A percentile compares a stretch with the other conserved stretches of the same genome.
Evolutionary conservation across 306 rosid species (phyloP).

Genomic region (Lotus japonicus): DNA sequence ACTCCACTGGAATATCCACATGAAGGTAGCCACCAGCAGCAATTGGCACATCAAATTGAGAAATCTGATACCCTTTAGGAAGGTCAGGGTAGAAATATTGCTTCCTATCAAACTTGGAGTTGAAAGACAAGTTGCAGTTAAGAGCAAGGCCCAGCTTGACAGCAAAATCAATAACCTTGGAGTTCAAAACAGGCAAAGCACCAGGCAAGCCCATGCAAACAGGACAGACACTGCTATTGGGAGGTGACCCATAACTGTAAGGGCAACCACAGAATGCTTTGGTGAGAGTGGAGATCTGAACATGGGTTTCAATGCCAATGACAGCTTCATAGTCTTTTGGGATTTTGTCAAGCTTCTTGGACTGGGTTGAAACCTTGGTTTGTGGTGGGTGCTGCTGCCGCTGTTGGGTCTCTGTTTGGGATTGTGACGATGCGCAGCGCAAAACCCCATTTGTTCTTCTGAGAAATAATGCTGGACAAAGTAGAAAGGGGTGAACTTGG

Average conservation of each 20-base stretch:
- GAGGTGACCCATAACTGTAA: slow-evolving; percentile 68
- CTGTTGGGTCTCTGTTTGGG: no score
- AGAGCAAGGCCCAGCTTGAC: slow-evolving; percentile 80
- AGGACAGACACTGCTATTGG: slow-evolving; percentile 73
- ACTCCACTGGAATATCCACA: slow-evolving; percentile 77
- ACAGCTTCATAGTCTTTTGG: slow-evolving; percentile 67
- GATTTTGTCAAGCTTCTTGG: slow-evolving; percentile 43
- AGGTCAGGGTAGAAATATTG: slow-evolving; percentile 94
- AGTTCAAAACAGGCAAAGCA: slow-evolving; percentile 78
- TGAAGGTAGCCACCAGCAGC: slow-evolving; percentile 69
- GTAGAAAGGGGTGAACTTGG: slow-evolving; percentile 43
- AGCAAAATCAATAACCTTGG: slow-evolving; percentile 69
- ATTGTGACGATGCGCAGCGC: slow-evolving; percentile 46
- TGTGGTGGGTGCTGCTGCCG: no score
- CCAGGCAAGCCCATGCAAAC: slow-evolving; percentile 98
- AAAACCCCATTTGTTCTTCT: slow-evolving; percentile 33
- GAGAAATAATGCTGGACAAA: slow-evolving; percentile 41
- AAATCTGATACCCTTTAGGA: slow-evolving; percentile 95
- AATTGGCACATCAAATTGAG: slow-evolving; percentile 93
- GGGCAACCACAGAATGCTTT: slow-evolving; percentile 90
- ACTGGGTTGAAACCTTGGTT: slow-evolving; percentile 46
- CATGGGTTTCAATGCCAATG: slow-evolving; percentile 90
- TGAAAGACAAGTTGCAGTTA: slow-evolving; percentile 67
- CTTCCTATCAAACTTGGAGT: slow-evolving; percentile 94
- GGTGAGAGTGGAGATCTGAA: slow-evolving; percentile 81